Evolutionary conservation across 495 filamentous ascomycete species (phyloP).

Genomic region (Pseudoneurospora amorphoporcata): DNA sequence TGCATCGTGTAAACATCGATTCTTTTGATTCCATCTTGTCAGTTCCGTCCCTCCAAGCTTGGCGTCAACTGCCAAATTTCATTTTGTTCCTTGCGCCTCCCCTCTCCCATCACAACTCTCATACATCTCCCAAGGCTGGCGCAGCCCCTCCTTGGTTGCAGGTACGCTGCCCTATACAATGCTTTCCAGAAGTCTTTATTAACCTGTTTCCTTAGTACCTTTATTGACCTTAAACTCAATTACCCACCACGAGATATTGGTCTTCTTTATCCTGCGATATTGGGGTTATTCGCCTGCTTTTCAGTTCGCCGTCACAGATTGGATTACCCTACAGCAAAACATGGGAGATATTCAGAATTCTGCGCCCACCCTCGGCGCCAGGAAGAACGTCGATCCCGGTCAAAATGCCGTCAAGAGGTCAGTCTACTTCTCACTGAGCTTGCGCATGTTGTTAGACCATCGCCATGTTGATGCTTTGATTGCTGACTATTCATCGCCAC

Average conservation of each 20-base stretch:
- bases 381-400: constrained; percentile 45
- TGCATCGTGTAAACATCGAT: neutral
- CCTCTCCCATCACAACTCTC: neutral
- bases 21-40: neutral
- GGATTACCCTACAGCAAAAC: neutral
- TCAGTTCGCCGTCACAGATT: neutral
- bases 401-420: constrained; percentile 77
- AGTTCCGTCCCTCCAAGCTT: neutral
- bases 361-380: constrained; percentile 46
- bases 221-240: neutral
- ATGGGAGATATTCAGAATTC: constrained; percentile 68
- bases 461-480: neutral
- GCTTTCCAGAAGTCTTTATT: constrained; percentile 7
- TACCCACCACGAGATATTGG: constrained; percentile 1
- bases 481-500: neutral
- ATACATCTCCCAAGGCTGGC: neutral
- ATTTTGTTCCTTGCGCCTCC: neutral
- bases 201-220: constrained; percentile 7
- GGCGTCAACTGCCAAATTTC: neutral
- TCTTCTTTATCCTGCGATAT: constrained; percentile 4
- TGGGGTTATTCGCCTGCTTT: constrained; percentile 1
- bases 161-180: neutral
- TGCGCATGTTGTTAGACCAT: neutral
- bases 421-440: constrained; percentile 6
- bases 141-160: neutral